phyloP scores from a whole-genome alignment of 257 asterid species.

The Penstemon eatonii region DNA sequence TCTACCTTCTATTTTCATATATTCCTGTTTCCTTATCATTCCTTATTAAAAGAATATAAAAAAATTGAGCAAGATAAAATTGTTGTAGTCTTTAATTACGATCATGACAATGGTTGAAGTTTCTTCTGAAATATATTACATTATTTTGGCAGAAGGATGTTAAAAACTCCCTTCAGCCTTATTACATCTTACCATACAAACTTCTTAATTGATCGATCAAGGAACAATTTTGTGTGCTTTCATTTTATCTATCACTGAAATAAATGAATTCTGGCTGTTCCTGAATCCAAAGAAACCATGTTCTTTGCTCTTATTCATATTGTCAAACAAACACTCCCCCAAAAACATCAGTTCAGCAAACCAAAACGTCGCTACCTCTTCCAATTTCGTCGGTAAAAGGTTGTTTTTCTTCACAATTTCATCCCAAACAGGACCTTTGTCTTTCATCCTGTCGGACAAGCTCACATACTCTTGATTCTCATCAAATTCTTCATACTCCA shows the following conservation, averaged over 20 bases:
- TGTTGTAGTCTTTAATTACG: too few species aligned
- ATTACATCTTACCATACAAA: slow-evolving; percentile 1
- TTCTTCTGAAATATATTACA: too few species aligned
- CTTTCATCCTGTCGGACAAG: slow-evolving; percentile 39
- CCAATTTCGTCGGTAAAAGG: slow-evolving; percentile 29
- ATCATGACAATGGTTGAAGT: too few species aligned
- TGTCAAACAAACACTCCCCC: slow-evolving; percentile 37
- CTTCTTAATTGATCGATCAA: slow-evolving; percentile 13
- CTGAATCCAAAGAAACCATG: slow-evolving; percentile 43
- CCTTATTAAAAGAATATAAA: too few species aligned
- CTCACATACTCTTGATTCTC: slow-evolving; percentile 34
- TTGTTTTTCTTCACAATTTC: slow-evolving; percentile 38
- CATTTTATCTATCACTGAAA: slow-evolving; percentile 38
- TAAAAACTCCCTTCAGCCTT: background rate
- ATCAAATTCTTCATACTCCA: slow-evolving; percentile 29
- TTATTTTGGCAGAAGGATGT: background rate
- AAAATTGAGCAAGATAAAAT: too few species aligned
- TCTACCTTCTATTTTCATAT: too few species aligned
- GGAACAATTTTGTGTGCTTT: slow-evolving; percentile 41
- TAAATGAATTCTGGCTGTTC: slow-evolving; percentile 31
- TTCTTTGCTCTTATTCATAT: slow-evolving; percentile 45
- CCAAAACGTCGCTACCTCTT: slow-evolving; percentile 41
- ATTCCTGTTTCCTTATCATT: too few species aligned
- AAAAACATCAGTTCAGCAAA: slow-evolving; percentile 36
- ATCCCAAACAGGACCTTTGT: slow-evolving; percentile 36